Conservation (phyloP, 2,329 filamentous ascomycete species). For the Mariannaea elegans region DNA sequence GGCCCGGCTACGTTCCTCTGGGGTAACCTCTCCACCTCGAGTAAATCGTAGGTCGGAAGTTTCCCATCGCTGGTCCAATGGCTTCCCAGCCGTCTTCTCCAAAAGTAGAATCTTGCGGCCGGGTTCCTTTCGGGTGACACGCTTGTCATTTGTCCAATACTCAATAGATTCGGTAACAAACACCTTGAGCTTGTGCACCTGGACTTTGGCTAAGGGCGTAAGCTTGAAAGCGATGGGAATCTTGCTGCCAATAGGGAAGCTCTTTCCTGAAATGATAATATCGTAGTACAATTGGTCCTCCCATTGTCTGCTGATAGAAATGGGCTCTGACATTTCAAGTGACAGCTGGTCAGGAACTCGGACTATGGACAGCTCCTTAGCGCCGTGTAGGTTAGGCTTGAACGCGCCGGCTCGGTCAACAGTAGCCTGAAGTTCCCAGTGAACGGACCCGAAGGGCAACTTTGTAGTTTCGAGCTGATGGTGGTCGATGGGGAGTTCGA, state of each 20-base stretch:
- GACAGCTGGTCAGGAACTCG: constrained; percentile 88
- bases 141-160: constrained; percentile 87
- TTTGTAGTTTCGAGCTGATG: constrained; percentile 89
- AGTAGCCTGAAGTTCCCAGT: constrained; percentile 86
- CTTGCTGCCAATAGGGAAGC: constrained; percentile 86
- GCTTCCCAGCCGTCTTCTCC: constrained; percentile 85
- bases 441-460: constrained; percentile 85
- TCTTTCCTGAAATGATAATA: constrained; percentile 95
- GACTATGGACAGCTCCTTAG: constrained; percentile 83
- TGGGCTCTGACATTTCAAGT: constrained; percentile 89
- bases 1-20: constrained; percentile 57
- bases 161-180: constrained; percentile 90
- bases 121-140: constrained; percentile 84
- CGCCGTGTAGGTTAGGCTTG: constrained; percentile 84
- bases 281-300: constrained; percentile 96
- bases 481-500: constrained; percentile 90
- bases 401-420: constrained; percentile 90
- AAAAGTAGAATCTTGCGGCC: constrained; percentile 86
- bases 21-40: constrained; percentile 79
- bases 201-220: constrained; percentile 90
- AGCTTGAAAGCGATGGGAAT: constrained; percentile 95
- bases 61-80: constrained; percentile 76
- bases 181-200: constrained; percentile 91
- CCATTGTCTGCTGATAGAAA: constrained; percentile 93
- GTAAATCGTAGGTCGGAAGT: constrained; percentile 80